A percentile compares a stretch with the other conserved stretches of the same genome.
Evolutionary conservation across 1,284 basidiomycete genomes (phyloP).

Genomic region (Marasmius sp.): DNA sequence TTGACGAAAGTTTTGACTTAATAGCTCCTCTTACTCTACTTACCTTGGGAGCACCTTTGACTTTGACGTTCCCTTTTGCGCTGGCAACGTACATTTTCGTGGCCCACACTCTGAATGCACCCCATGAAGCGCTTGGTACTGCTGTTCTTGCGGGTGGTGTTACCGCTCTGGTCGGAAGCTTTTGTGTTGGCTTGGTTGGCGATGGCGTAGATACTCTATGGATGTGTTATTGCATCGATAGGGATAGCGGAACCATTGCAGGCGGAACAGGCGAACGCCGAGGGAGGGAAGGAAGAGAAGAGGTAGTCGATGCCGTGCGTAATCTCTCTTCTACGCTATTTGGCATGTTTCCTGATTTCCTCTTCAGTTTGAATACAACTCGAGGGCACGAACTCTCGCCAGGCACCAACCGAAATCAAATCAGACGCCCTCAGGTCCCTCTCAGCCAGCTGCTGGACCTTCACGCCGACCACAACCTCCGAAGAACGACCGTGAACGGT

Average conservation of each 20-base stretch:
- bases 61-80: constrained; percentile 78
- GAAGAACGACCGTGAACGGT: neutral
- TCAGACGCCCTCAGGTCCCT: neutral
- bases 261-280: neutral
- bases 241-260: constrained; percentile 52
- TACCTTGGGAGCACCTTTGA: constrained; percentile 72
- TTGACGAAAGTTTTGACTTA: constrained; percentile 16
- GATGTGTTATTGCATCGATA: constrained; percentile 88
- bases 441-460: neutral
- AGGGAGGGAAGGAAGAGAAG: constrained; percentile 51
- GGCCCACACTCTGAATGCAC: constrained; percentile 78
- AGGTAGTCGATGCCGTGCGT: constrained; percentile 73
- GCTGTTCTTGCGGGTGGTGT: constrained; percentile 77
- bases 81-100: constrained; percentile 86
- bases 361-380: constrained; percentile 1
- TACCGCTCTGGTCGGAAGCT: constrained; percentile 80
- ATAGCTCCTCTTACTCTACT: constrained; percentile 71
- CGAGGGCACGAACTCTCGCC: neutral
- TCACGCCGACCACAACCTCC: neutral
- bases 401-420: neutral
- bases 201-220: constrained; percentile 89
- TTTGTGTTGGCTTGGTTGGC: constrained; percentile 79
- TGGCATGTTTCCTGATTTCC: neutral
- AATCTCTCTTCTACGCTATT: neutral
- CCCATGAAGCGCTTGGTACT: constrained; percentile 75